phyloP scores from a whole-genome alignment of 129 eudicot species.

The Arctium lappa region DNA sequence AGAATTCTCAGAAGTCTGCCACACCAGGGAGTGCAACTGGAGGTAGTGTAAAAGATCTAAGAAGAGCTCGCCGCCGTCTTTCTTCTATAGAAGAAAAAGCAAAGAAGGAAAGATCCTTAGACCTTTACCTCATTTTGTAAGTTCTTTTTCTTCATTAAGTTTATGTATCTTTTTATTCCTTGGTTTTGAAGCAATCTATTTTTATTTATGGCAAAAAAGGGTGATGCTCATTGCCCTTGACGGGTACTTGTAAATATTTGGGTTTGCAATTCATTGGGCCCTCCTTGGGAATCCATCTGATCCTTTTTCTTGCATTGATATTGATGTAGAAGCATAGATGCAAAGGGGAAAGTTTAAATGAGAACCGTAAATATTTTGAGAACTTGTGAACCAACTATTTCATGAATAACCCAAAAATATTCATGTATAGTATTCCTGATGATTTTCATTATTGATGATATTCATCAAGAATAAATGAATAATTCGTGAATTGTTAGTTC shows the following conservation, averaged over 20 bases:
- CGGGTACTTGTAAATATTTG: neutral
- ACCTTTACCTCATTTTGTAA: constrained; percentile 79
- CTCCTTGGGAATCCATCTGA: neutral
- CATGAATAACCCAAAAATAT: neutral
- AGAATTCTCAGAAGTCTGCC: constrained; percentile 42
- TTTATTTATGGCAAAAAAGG: neutral
- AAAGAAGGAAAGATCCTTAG: constrained; percentile 53
- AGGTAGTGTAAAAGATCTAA: constrained; percentile 58
- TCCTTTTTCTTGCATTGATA: neutral
- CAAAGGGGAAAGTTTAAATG: neutral
- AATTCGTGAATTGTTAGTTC: neutral
- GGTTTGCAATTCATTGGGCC: neutral
- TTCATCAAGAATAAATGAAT: neutral
- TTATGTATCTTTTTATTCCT: neutral
- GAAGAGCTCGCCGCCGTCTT: constrained; percentile 65
- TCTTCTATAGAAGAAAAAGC: constrained; percentile 58
- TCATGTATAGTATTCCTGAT: neutral
- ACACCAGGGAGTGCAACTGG: constrained; percentile 35
- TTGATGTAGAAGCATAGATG: neutral
- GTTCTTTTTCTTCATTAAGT: constrained; percentile 23
- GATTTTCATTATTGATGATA: neutral
- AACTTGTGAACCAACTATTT: neutral
- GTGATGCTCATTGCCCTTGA: neutral
- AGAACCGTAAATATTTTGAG: neutral
- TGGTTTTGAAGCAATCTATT: neutral